Evolutionary conservation across 2,329 filamentous ascomycete genomes (phyloP).

Genomic region (Fusarium goolgardi): DNA sequence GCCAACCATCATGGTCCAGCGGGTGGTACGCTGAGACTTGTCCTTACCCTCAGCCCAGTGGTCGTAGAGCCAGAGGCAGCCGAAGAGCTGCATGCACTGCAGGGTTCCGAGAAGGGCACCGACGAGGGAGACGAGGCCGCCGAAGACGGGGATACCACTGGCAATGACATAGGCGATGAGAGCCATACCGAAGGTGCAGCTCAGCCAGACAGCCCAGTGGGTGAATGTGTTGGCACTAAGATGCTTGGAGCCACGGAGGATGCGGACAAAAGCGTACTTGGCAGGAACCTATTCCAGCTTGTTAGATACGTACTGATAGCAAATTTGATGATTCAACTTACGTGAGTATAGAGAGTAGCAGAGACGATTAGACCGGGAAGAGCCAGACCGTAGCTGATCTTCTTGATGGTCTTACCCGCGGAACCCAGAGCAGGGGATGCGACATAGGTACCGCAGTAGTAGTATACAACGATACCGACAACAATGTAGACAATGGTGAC

Average conservation of each 20-base stretch:
- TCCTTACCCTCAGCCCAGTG: conserved; percentile 44
- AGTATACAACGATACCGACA: conserved; percentile 57
- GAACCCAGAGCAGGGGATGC: conserved; percentile 62
- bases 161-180: conserved; percentile 48
- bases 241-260: conserved; percentile 50
- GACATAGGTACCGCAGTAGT: conserved; percentile 60
- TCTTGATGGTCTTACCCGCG: conserved; percentile 57
- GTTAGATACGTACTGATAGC: rapidly evolving
- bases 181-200: conserved; percentile 45
- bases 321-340: background rate
- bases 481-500: conserved; percentile 51
- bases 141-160: conserved; percentile 45
- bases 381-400: conserved; percentile 56
- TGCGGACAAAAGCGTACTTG: conserved; percentile 34
- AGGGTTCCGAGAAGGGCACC: conserved; percentile 50
- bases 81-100: conserved; percentile 49
- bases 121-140: conserved; percentile 46
- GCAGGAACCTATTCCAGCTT: conserved; percentile 13
- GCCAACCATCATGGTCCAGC: conserved; percentile 33
- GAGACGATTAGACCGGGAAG: conserved; percentile 48
- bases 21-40: conserved; percentile 23
- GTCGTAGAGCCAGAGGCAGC: conserved; percentile 48
- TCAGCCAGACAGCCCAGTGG: conserved; percentile 51
- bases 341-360: conserved; percentile 46
- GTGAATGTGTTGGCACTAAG: conserved; percentile 46